Percentiles rank a stretch among this genome's conserved stretches.
These are phyloP conservation scores for Gonium pectorale DNA, from an alignment of 139 green algal species.

Conservation along the genomic window DNA sequence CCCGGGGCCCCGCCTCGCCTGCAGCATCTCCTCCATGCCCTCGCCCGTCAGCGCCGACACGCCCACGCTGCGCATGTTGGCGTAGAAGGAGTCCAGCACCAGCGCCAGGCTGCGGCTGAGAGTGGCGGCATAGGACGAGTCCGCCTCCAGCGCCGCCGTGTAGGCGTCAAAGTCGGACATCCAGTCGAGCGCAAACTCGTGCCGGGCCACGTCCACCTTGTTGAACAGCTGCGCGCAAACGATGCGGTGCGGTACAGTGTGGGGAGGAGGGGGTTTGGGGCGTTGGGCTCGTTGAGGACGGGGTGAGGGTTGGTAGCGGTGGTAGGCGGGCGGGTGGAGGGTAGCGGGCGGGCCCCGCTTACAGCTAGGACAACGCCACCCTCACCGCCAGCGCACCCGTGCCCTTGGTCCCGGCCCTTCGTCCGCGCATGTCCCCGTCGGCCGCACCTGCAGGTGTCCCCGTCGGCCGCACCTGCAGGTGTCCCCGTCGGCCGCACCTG, in stretches of 20 bases:
- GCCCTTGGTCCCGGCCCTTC: neutral
- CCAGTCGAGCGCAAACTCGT: constrained; percentile 93
- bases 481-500: too few species aligned
- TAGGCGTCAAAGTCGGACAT: constrained; percentile 94
- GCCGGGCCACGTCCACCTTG: constrained; percentile 91
- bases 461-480: too few species aligned
- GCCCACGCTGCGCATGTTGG: constrained; percentile 82
- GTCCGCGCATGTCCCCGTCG: neutral
- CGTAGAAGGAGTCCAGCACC: constrained; percentile 97
- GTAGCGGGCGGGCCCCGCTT: too few species aligned
- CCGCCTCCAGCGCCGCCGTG: constrained; percentile 78
- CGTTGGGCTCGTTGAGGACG: neutral
- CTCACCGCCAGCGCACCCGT: too few species aligned
- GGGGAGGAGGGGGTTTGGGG: neutral
- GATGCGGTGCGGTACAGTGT: neutral
- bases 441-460: neutral
- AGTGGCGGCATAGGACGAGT: constrained; percentile 79
- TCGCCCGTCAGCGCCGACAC: constrained; percentile 92
- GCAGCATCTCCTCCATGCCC: constrained; percentile 92
- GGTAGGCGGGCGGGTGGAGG: too few species aligned
- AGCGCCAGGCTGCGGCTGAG: constrained; percentile 70
- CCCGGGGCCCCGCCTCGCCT: constrained; percentile 41
- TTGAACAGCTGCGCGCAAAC: constrained; percentile 85
- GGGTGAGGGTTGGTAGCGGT: neutral
- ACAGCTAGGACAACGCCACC: neutral